Evolutionary conservation across 805 yeast genomes (phyloP), one percentile per base, ranked within the genome.

Genomic region (Hanseniaspora mollemarum): DNA sequence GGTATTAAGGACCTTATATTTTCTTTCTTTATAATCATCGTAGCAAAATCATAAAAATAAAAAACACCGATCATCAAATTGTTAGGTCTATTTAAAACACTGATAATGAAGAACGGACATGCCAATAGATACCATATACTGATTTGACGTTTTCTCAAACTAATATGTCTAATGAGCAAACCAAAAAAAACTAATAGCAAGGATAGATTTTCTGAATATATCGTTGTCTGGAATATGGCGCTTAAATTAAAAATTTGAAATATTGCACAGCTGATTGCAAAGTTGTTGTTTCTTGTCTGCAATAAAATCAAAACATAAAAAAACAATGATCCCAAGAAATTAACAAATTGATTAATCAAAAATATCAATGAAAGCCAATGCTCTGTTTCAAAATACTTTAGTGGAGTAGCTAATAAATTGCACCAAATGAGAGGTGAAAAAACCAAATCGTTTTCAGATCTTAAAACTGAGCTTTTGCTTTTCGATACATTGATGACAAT

Each of bases 51-150:
- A 22, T 31, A 38, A 7, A 39, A 18, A 26, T 46, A 46, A 8
- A 46, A 19, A 4, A 31, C 5, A 3, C 50, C 50, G 7, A 46
- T 4, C 5, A 39, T 22, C 13, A 46, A 16, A 38, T 21, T 21
- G 24, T 39, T 38, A n/a, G 50, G 50, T 16, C 50, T 46, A 31
- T 46, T 46, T 1, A 39, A 46, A 38, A 39, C 33, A 39, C 50
- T 38, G 2, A 46, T 4, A 15, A n/a, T 18, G 31, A 46, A 39
- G 3, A 38, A 22, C 2, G 44, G 43, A 13, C 22, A 4, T 1
- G 38, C 39, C 4, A 38, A n/a, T n/a, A 32, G 4, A 32, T 46
- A 46, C 21, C 10, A 12, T 6, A 16, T 3, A 18, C 10, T 4
- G 4, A n/a, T 5, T 9, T 10, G n/a, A 2, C 18, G 6, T 4